These are phyloP conservation scores for Hura crepitans DNA, from an alignment of 441 rosid species.

Conservation along the genomic window DNA sequence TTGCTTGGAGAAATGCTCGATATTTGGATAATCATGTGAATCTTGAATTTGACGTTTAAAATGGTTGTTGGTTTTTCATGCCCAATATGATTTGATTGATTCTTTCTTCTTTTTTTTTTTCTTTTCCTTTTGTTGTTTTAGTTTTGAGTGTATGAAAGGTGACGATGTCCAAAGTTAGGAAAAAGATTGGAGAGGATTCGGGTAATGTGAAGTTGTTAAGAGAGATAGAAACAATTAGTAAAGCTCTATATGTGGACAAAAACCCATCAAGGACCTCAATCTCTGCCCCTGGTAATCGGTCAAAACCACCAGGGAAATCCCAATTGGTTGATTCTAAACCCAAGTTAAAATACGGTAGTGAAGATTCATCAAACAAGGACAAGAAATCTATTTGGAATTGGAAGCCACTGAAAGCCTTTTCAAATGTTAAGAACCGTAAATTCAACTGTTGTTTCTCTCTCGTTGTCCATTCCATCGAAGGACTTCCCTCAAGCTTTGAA, in stretches of 20 bases:
- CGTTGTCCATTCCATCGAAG: constrained; percentile 68
- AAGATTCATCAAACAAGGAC: constrained; percentile 54
- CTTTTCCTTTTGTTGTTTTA: background rate
- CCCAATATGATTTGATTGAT: background rate
- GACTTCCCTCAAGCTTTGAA: constrained; percentile 55
- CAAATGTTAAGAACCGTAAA: constrained; percentile 54
- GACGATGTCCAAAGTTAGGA: constrained; percentile 55
- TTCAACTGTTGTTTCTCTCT: constrained; percentile 78
- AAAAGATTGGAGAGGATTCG: constrained; percentile 46
- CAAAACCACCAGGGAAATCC: constrained; percentile 45
- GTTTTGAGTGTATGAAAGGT: constrained; percentile 22
- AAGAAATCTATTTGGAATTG: constrained; percentile 85
- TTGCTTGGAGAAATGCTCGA: background rate
- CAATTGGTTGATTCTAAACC: constrained; percentile 34
- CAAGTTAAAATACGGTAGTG: constrained; percentile 29
- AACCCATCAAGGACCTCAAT: constrained; percentile 32
- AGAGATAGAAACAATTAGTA: constrained; percentile 78
- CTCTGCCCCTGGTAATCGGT: constrained; percentile 31
- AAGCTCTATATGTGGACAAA: constrained; percentile 65
- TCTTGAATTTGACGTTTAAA: background rate
- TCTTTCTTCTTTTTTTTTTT: background rate
- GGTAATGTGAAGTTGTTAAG: constrained; percentile 48
- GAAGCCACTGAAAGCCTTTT: constrained; percentile 76
- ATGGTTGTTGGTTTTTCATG: background rate
- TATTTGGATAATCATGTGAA: constrained; percentile 6